These are phyloP conservation scores for Thalassiosira profunda DNA, from an alignment of 108 stramenopile species.

Conservation along the genomic window DNA sequence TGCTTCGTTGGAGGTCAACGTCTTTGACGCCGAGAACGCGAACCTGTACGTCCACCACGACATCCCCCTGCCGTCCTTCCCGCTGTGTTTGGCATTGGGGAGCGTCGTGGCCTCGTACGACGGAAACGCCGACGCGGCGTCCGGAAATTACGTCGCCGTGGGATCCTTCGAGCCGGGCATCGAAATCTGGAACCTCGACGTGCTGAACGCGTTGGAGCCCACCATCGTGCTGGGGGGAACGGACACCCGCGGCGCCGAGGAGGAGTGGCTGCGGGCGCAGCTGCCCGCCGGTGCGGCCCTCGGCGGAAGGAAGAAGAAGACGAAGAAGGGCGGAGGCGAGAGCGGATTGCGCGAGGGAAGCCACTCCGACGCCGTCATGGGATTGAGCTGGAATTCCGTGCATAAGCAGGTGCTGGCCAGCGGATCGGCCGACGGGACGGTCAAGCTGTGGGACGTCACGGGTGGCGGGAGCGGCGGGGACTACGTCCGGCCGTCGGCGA, in stretches of 20 bases:
- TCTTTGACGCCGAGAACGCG: conserved; percentile 86
- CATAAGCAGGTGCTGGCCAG: conserved; percentile 96
- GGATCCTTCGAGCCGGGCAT: conserved; percentile 98
- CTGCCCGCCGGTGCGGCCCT: conserved; percentile 25
- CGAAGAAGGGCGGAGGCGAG: conserved; percentile 36
- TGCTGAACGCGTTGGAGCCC: conserved; percentile 98
- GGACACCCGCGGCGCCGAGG: conserved; percentile 80
- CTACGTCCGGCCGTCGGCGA: conserved; percentile 62
- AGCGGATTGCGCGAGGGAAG: conserved; percentile 75
- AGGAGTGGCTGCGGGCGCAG: conserved; percentile 71
- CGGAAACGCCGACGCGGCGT: conserved; percentile 45
- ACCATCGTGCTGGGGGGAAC: conserved; percentile 92
- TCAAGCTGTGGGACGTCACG: conserved; percentile 97
- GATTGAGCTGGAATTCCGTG: conserved; percentile 95
- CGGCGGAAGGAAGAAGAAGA: conserved; percentile 58
- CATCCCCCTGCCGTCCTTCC: conserved; percentile 97
- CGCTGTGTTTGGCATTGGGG: conserved; percentile 92
- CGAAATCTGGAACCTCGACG: conserved; percentile 99
- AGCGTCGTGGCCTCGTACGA: conserved; percentile 44
- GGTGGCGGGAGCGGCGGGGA: conserved; percentile 48
- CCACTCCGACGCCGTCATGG: conserved; percentile 98
- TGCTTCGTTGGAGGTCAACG: conserved; percentile 89
- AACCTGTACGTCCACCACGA: conserved; percentile 99
- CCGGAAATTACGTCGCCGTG: conserved; percentile 95
- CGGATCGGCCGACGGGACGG: conserved; percentile 97